Conservation (phyloP, 2,329 filamentous ascomycete species). For the Penicillium sp. region DNA sequence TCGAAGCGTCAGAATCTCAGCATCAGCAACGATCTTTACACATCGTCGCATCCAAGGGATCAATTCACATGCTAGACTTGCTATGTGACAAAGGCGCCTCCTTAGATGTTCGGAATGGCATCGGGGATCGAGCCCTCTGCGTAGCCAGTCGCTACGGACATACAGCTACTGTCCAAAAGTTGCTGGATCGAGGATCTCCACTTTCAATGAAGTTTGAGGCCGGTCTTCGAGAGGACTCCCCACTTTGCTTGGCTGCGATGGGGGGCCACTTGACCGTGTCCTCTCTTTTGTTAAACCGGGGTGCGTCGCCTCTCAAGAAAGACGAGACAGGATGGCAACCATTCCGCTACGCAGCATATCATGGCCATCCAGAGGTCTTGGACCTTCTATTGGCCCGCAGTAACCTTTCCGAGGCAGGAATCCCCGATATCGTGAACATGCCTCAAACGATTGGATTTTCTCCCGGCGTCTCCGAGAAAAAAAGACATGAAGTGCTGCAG, state of each 20-base stretch:
- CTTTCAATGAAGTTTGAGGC: constrained; percentile 26
- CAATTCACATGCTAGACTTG: constrained; percentile 30
- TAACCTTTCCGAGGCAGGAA: constrained; percentile 12
- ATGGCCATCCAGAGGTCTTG: constrained; percentile 37
- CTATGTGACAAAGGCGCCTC: constrained; percentile 33
- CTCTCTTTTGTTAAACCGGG: constrained; percentile 31
- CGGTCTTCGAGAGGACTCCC: constrained; percentile 36
- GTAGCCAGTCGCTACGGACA: constrained; percentile 36
- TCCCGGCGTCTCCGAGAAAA: constrained; percentile 21
- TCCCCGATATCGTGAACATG: constrained; percentile 14
- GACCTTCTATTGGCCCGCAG: constrained; percentile 31
- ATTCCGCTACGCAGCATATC: constrained; percentile 38
- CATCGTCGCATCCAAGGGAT: constrained; percentile 30
- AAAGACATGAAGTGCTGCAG: constrained; percentile 19
- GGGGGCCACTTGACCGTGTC: constrained; percentile 35
- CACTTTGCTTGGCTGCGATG: constrained; percentile 38
- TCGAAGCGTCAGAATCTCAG: constrained; percentile 33
- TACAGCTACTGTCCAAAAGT: constrained; percentile 31
- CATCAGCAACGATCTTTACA: constrained; percentile 35
- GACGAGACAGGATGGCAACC: constrained; percentile 41
- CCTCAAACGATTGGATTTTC: constrained; percentile 27
- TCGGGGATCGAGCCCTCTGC: constrained; percentile 35
- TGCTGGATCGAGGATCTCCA: constrained; percentile 35
- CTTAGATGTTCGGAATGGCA: constrained; percentile 33
- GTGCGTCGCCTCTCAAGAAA: constrained; percentile 34